Conservation (phyloP, 192 early-diverging fungal species). For the Coemansia sp. region DNA sequence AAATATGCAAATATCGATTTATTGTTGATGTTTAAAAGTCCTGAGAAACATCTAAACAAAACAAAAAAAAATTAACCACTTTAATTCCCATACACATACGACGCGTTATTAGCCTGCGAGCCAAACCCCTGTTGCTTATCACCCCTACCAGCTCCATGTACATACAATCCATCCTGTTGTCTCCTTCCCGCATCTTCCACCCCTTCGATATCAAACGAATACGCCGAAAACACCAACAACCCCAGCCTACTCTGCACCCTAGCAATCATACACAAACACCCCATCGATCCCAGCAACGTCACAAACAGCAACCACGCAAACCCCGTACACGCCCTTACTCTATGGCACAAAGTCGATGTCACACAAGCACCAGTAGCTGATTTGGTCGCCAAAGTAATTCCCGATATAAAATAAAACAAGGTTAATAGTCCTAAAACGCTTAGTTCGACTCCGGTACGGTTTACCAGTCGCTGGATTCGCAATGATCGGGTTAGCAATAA, state of each 20-base stretch:
- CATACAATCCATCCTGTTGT: background rate
- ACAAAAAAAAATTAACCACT: no score
- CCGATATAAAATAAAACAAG: constrained; percentile 24
- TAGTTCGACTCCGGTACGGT: constrained; percentile 36
- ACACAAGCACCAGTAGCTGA: constrained; percentile 16
- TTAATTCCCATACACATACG: no score
- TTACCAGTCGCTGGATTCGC: constrained; percentile 27
- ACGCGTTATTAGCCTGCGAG: no score
- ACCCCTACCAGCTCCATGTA: background rate
- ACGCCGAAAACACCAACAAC: constrained; percentile 21
- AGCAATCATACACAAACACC: constrained; percentile 24
- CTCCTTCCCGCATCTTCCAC: constrained; percentile 19
- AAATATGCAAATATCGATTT: no score
- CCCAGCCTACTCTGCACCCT: constrained; percentile 26
- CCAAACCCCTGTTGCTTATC: no score
- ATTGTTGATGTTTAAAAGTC: no score
- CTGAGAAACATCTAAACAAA: no score
- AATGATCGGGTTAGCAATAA: constrained; percentile 18
- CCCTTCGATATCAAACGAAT: constrained; percentile 42
- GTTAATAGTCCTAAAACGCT: constrained; percentile 14
- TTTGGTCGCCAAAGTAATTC: constrained; percentile 29
- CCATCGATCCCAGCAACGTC: constrained; percentile 7
- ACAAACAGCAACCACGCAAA: constrained; percentile 10
- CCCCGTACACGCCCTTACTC: constrained; percentile 9
- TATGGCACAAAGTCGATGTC: constrained; percentile 14